Base-by-base conservation (phyloP, 2,329 filamentous ascomycete genomes). In the Clarireedia homoeocarpa region DNA sequence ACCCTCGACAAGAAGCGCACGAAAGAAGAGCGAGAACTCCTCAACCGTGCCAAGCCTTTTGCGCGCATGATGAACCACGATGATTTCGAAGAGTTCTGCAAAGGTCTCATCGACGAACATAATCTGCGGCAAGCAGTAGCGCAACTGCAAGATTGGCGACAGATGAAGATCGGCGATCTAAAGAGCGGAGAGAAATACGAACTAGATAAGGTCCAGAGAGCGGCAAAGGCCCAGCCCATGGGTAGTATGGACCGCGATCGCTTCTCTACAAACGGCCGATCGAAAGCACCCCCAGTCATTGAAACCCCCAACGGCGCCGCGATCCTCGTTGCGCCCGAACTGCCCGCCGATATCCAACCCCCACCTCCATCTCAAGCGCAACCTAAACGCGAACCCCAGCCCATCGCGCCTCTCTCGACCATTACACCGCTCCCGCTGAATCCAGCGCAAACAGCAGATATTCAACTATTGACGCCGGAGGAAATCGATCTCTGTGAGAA, bases 11-110 rank as follows among this genome's bases (percentile, higher is more conserved):
- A 97, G 81, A 96, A 91, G 73, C 83, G 91, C 36, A 95, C 90
- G 0, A 97, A 97, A 69, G 94, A 99, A 69, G 94, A 99, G 71
- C 83, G 87, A 53, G 94, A 97, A 53, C 73, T 97, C 14, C 72
- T 96, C 15, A 92, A 92, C 73, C 96, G 95, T 70, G 88, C 91
- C 5, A 99, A 99, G 66, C 94, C 94, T 0, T 96, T 96, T 66
- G 92, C 91, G 2, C 83, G 92, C 44, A 95, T 97, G 82, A 96
- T 97, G 92, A 95, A 92, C 66, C 86, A 87, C 64, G 79, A 86
- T 48, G 94, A 99, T 70, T 97, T 95, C 66, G 88, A 95, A 61
- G 82, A 85, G 10, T 85, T 97, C 63, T 88, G 86, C 63, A 85
- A 90, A 59, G 91, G 91, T 1, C 75, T 99, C 0, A 81, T 95